Evolutionary conservation across 306 rosid species (phyloP).

Genomic region (Albizia julibrissin): DNA sequence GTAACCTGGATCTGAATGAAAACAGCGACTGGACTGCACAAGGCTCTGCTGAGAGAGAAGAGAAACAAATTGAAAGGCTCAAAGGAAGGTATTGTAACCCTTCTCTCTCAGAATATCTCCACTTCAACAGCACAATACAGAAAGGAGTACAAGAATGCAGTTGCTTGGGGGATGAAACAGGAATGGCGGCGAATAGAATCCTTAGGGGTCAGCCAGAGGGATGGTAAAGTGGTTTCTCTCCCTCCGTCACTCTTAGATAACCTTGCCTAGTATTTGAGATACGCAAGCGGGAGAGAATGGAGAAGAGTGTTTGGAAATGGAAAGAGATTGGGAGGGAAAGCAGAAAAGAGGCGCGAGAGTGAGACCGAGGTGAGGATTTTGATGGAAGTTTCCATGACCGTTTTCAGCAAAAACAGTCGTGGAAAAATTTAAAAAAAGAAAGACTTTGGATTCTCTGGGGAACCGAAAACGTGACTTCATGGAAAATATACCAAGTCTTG

Average conservation of each 20-base stretch:
- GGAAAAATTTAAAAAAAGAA: too few relatives aligned
- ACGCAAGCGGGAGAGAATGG: slow-evolving; percentile 10
- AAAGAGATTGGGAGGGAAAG: not conserved
- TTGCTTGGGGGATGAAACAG: not conserved
- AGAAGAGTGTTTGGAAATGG: not conserved
- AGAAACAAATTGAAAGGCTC: slow-evolving; percentile 70
- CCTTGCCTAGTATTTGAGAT: slow-evolving; percentile 2
- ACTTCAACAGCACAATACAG: not conserved
- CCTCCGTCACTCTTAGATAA: slow-evolving; percentile 29
- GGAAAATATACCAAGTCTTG: too few relatives aligned
- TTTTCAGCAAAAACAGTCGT: too few relatives aligned
- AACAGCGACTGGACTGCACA: slow-evolving; percentile 57
- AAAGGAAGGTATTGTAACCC: slow-evolving; percentile 53
- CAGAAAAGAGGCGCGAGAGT: too few relatives aligned
- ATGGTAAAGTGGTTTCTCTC: not conserved
- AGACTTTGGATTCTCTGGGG: too few relatives aligned
- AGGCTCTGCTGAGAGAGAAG: slow-evolving; percentile 59
- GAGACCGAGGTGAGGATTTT: too few relatives aligned
- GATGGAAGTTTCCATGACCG: too few relatives aligned
- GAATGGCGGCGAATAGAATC: not conserved
- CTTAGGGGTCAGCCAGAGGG: not conserved
- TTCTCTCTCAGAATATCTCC: slow-evolving; percentile 24
- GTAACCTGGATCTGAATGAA: slow-evolving; percentile 85
- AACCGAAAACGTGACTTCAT: too few relatives aligned
- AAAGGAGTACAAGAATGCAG: not conserved